Evolutionary conservation across 1,284 basidiomycete species (phyloP).

Genomic region (Clitocybe nebularis): DNA sequence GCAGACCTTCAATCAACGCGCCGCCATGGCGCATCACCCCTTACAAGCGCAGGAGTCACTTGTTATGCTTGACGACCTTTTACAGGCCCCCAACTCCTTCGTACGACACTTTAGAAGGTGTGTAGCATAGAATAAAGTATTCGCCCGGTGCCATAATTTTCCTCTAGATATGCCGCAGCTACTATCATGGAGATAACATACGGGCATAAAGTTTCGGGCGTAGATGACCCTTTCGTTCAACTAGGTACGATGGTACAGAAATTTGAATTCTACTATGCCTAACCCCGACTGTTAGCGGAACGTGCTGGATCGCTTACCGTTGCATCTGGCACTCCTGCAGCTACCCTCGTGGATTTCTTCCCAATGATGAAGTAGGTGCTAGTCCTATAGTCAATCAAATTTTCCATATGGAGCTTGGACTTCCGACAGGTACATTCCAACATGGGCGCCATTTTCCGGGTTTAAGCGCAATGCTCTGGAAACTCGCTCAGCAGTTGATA

Average conservation of each 20-base stretch:
- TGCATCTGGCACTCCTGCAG: conserved; percentile 47
- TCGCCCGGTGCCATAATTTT: background rate
- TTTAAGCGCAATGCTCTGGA: conserved; percentile 49
- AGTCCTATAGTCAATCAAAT: background rate
- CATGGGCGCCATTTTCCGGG: conserved; percentile 53
- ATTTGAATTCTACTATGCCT: conserved; percentile 21
- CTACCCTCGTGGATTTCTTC: conserved; percentile 54
- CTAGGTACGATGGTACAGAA: conserved; percentile 28
- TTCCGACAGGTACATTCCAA: conserved; percentile 40
- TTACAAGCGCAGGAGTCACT: conserved; percentile 39
- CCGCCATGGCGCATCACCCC: conserved; percentile 31
- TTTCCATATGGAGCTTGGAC: conserved; percentile 1
- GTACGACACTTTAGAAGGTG: conserved; percentile 40
- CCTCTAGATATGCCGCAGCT: conserved; percentile 38
- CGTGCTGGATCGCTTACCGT: conserved; percentile 44
- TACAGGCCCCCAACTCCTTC: conserved; percentile 34
- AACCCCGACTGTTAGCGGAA: conserved; percentile 32
- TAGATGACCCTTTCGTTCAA: conserved; percentile 37
- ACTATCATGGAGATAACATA: conserved; percentile 46
- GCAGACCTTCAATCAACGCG: conserved; percentile 41
- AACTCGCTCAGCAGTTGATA: conserved; percentile 38
- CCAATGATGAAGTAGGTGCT: conserved; percentile 38
- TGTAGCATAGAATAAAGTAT: too few relatives aligned
- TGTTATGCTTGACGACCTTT: conserved; percentile 35
- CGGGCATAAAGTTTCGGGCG: conserved; percentile 37